Base-by-base conservation (phyloP, 768 basidiomycete genomes). In the Thelephora aurantiotincta region DNA sequence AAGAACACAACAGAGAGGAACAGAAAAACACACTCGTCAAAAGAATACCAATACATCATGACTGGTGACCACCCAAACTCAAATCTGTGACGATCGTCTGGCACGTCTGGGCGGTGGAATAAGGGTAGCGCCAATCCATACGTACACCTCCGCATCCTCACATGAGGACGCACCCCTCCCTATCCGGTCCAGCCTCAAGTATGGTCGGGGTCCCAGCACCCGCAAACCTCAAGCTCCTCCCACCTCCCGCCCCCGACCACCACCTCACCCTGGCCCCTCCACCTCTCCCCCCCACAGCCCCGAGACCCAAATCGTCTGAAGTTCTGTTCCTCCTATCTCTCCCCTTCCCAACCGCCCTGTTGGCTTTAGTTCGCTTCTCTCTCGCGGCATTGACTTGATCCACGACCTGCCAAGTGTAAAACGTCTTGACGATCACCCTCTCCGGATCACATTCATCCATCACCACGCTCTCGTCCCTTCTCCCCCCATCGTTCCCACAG, bases 321-420 rank as follows among this genome's bases (percentile, higher is more conserved):
- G 58, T 60, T 42, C 55, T 56, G 37, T 63, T 64, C 41, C 55
- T 58, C 30, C 60, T 64, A 37, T 60, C 63, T 46, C 68, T 74
- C 42, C 60, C 65, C 3, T 61, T 62, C 47, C 75, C 66, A 58
- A 70, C 68, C 46, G 66, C 64, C 45, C 41, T 33, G 55, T 56
- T 37, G 14, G 68, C 55, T 62, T 77, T 84, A 49, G 76, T 71
- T 52, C 76, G 68, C 67, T 77, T 82, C 69, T 80, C 81, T 57
- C 82, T 69, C 46, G 70, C 73, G 33, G 70, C 66, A 50, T 71
- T 70, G 43, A 89, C 86, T 0, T 78, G 76, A 58, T 90, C 88
- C 34, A 91, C 86, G 9, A 75, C 82, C 68, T 89, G 83, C 83
- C 84, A 88, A 44, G 81, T 78, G 61, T 84, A 82, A 61, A 89